These are phyloP conservation scores for Hapsidospora chrysogenum DNA, from an alignment of 495 filamentous ascomycete genomes.

Conservation along the genomic window DNA sequence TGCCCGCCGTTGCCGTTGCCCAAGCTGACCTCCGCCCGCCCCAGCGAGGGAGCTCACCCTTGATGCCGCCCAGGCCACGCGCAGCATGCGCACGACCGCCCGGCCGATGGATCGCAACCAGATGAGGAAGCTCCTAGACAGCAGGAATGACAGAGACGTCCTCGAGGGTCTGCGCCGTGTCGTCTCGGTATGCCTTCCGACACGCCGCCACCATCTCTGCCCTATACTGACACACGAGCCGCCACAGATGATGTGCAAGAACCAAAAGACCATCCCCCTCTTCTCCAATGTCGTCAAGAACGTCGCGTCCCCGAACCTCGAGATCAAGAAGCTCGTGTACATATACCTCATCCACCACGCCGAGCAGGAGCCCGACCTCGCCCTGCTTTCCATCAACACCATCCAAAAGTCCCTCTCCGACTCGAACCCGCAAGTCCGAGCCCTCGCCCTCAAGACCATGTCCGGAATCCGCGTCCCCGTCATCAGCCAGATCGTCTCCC, in stretches of 20 bases:
- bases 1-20: constrained; percentile 1
- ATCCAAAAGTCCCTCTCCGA: constrained; percentile 96
- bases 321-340: constrained; percentile 95
- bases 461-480: constrained; percentile 90
- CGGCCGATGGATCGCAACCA: constrained; percentile 39
- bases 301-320: constrained; percentile 74
- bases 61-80: constrained; percentile 78
- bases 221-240: neutral
- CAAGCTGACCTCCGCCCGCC: constrained; percentile 5
- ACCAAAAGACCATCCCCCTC: constrained; percentile 65
- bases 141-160: constrained; percentile 82
- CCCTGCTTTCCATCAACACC: constrained; percentile 90
- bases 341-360: constrained; percentile 94
- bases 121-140: constrained; percentile 88
- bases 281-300: constrained; percentile 96
- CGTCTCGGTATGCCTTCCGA: constrained; percentile 50
- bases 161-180: constrained; percentile 82
- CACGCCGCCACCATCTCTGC: constrained; percentile 4
- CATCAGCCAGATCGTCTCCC: constrained; percentile 95
- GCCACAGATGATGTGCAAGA: constrained; percentile 76
- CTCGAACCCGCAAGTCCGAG: constrained; percentile 72
- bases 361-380: constrained; percentile 85
- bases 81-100: constrained; percentile 31
- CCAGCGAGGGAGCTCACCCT: constrained; percentile 88
- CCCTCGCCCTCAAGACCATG: constrained; percentile 87